Percentiles rank a stretch among this genome's conserved stretches.
Conservation (phyloP, 257 asterid species). For the Buddleja alternifolia region DNA sequence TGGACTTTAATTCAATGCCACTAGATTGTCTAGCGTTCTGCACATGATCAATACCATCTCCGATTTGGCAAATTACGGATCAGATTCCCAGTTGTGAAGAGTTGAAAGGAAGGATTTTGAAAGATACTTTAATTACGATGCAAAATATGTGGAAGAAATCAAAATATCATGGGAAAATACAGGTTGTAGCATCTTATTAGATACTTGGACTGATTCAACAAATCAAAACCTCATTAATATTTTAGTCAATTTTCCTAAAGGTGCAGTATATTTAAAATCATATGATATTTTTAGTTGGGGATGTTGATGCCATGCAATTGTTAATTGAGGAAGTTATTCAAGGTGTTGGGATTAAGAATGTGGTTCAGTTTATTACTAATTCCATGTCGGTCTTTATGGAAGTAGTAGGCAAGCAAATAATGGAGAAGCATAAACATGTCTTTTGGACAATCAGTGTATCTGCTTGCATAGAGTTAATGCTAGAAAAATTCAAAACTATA, state of each 20-base stretch:
- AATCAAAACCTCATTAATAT: slow-evolving; percentile 31
- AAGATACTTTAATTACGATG: no score
- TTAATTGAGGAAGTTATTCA: slow-evolving; percentile 26
- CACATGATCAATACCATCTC: no score
- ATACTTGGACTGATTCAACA: slow-evolving; percentile 37
- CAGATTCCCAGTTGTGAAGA: no score
- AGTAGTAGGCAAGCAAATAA: slow-evolving; percentile 31
- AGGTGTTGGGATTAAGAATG: slow-evolving; percentile 39
- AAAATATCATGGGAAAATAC: slow-evolving; percentile 30
- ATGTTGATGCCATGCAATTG: slow-evolving; percentile 17
- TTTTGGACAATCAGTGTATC: slow-evolving; percentile 46
- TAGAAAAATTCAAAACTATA: slow-evolving; percentile 26
- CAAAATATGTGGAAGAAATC: slow-evolving; percentile 23
- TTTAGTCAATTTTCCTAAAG: slow-evolving; percentile 36
- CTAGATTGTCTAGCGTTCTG: no score
- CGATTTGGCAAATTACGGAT: no score
- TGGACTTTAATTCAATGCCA: no score
- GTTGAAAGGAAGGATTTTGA: no score
- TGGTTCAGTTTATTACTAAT: slow-evolving; percentile 35
- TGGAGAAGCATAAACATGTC: slow-evolving; percentile 21
- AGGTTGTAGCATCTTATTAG: slow-evolving; percentile 45
- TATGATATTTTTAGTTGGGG: slow-evolving; percentile 19
- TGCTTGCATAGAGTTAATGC: slow-evolving; percentile 40
- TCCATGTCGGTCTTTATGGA: slow-evolving; percentile 38
- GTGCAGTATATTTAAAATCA: slow-evolving; percentile 35